These are phyloP conservation scores for Apiosordaria backusii DNA, from an alignment of 495 filamentous ascomycete species.

Conservation along the genomic window DNA sequence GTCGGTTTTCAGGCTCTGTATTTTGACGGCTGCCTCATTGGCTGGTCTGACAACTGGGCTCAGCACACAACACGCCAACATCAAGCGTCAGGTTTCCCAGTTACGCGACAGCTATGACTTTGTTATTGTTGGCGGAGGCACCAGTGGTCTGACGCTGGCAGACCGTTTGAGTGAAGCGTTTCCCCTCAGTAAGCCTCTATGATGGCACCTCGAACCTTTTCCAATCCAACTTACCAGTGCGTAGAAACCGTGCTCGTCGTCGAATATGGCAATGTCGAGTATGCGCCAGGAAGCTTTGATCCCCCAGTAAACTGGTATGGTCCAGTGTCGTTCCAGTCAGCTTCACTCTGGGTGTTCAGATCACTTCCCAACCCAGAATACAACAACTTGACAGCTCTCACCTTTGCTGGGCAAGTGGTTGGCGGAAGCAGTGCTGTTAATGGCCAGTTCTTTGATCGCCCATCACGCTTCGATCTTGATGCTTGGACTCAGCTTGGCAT, in stretches of 20 bases:
- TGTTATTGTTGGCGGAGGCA: slow-evolving; percentile 41
- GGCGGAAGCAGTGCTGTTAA: slow-evolving; percentile 47
- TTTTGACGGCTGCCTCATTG: background rate
- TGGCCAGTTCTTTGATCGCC: slow-evolving; percentile 41
- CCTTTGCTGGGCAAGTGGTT: slow-evolving; percentile 36
- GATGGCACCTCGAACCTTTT: background rate
- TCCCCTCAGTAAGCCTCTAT: slow-evolving; percentile 17
- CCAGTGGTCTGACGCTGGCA: slow-evolving; percentile 41
- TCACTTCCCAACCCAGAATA: slow-evolving; percentile 37
- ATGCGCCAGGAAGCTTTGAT: slow-evolving; percentile 23
- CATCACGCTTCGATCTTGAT: slow-evolving; percentile 43
- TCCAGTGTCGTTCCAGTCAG: background rate
- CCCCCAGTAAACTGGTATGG: slow-evolving; percentile 18
- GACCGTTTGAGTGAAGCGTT: slow-evolving; percentile 30
- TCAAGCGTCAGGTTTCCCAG: slow-evolving; percentile 24
- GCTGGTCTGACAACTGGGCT: background rate
- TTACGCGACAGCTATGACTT: slow-evolving; percentile 34
- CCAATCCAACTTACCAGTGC: background rate
- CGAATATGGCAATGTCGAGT: slow-evolving; percentile 40
- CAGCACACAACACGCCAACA: background rate
- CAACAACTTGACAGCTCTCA: slow-evolving; percentile 30
- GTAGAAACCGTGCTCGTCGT: slow-evolving; percentile 43
- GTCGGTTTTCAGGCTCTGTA: background rate
- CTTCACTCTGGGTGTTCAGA: slow-evolving; percentile 29
- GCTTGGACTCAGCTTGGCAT: slow-evolving; percentile 51